Base-by-base conservation (phyloP, 148 eudicot species). In the Talinum fruticosum region DNA sequence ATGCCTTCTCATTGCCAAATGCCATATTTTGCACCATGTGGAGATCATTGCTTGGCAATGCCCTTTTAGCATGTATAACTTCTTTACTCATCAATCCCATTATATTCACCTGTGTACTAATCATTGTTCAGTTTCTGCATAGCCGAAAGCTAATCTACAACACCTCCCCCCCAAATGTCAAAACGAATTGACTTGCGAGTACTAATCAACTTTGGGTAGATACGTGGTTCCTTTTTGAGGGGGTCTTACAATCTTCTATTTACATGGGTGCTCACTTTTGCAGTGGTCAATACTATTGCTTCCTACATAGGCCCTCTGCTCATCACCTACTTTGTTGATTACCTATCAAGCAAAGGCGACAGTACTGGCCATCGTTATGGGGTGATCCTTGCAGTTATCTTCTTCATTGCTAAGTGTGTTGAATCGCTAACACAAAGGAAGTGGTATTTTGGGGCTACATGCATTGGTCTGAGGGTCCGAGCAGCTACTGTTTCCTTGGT, bases 381-480 rank as follows among this genome's bases (percentile, higher is more conserved):
- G 13, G 51, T 89, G 16, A 72, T 83, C 72, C 87, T 94, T 66
- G 88, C 98, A 30, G 49, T 82, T 75, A 76, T 91, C 67, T 90
- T 93, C 80, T 87, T 93, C 87, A 24, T 87, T 8, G 88, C 88
- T 5, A 93, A 93, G 87, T 85, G 90, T 7, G 77, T 87, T 30
- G 98, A 93, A 79, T 93, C 98, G 2, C 75, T 91, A 69, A 85
- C 97, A 45, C 97, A 93, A 69, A 86, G 98, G 54, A 91, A 88
- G 73, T 93, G 98, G 98, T 91, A 91, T 47, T 93, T 91, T 79
- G 98, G 94, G 4, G 94, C 97, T 10, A 87, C 80, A 12, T 87
- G 93, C 0, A 86, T 93, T 32, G 97, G 97, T 8, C 83, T 86
- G 35, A 81, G 88, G 3, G 84, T 90, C 23, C 80, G 88, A 45